phyloP scores from a whole-genome alignment of 768 basidiomycete species.

The Auriculariales sp. region DNA sequence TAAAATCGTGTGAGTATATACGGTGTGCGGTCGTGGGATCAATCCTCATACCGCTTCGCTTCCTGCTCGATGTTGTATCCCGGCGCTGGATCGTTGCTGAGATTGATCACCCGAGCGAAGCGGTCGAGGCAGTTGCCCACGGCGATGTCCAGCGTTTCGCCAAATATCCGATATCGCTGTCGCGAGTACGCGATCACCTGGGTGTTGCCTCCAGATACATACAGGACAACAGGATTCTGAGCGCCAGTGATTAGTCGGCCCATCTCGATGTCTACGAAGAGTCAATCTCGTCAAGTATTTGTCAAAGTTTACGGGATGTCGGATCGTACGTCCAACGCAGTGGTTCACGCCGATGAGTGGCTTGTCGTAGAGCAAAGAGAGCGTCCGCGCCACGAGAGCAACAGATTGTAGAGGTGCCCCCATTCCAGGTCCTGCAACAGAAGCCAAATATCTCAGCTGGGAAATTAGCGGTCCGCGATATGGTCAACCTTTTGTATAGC shows the following conservation, averaged over 20 bases:
- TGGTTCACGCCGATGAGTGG: slow-evolving; percentile 98
- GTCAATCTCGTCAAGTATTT: slow-evolving; percentile 16
- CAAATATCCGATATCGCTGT: slow-evolving; percentile 95
- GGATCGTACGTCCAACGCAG: slow-evolving; percentile 81
- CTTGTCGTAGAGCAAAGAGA: slow-evolving; percentile 77
- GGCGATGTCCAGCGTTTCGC: slow-evolving; percentile 98
- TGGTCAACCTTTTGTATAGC: slow-evolving; percentile 83
- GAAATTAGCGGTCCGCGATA: neutral
- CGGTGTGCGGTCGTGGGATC: neutral
- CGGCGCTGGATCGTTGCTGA: slow-evolving; percentile 91
- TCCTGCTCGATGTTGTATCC: slow-evolving; percentile 96
- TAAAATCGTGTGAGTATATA: slow-evolving; percentile 16
- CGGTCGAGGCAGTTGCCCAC: slow-evolving; percentile 97
- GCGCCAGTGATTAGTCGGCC: slow-evolving; percentile 90
- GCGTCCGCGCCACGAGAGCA: slow-evolving; percentile 80
- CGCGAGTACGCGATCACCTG: slow-evolving; percentile 98
- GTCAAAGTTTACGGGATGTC: slow-evolving; percentile 6
- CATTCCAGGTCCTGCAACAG: slow-evolving; percentile 84
- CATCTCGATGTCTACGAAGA: slow-evolving; percentile 77
- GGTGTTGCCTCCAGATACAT: slow-evolving; percentile 97
- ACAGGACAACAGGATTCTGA: slow-evolving; percentile 88
- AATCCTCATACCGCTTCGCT: slow-evolving; percentile 59
- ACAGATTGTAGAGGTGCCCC: slow-evolving; percentile 93
- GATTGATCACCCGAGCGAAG: slow-evolving; percentile 85
- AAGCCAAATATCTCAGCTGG: neutral